A percentile compares a stretch with the other conserved stretches of the same genome.
These are phyloP conservation scores for Deinandra increscens DNA, from an alignment of 129 eudicot genomes.

Conservation along the genomic window DNA sequence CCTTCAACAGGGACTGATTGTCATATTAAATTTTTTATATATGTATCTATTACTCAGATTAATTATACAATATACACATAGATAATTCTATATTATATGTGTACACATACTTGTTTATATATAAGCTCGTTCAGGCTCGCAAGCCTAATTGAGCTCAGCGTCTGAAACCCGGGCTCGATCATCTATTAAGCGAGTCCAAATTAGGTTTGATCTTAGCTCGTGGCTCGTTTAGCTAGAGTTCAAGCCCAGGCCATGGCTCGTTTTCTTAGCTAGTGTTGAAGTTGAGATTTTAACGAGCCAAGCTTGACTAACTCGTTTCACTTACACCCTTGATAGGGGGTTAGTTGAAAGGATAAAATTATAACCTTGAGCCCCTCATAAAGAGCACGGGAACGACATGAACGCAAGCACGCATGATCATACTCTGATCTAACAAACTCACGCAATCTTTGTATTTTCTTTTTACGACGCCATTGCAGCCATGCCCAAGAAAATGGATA, in stretches of 20 bases:
- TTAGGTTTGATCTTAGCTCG: neutral
- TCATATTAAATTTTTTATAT: neutral
- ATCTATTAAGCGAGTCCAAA: neutral
- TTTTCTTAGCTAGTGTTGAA: neutral
- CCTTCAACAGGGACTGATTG: neutral
- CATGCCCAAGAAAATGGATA: constrained; percentile 97
- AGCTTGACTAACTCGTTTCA: neutral
- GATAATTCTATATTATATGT: neutral
- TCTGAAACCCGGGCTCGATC: neutral
- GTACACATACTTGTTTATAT: neutral
- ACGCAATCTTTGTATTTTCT: constrained; percentile 74
- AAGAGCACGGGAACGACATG: constrained; percentile 97
- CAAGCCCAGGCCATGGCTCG: neutral
- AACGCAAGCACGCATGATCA: constrained; percentile 98
- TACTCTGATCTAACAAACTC: constrained; percentile 97
- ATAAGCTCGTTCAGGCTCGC: neutral
- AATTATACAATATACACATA: neutral
- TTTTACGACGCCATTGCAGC: constrained; percentile 89
- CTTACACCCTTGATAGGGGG: neutral
- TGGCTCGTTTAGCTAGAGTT: neutral
- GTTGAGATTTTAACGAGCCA: neutral
- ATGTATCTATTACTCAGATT: neutral
- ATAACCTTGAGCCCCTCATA: constrained; percentile 95
- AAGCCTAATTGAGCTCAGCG: neutral
- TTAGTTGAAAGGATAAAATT: constrained; percentile 13